These are phyloP conservation scores for Oryza punctata DNA, from an alignment of 176 grass and related monocot species.

Conservation along the genomic window DNA sequence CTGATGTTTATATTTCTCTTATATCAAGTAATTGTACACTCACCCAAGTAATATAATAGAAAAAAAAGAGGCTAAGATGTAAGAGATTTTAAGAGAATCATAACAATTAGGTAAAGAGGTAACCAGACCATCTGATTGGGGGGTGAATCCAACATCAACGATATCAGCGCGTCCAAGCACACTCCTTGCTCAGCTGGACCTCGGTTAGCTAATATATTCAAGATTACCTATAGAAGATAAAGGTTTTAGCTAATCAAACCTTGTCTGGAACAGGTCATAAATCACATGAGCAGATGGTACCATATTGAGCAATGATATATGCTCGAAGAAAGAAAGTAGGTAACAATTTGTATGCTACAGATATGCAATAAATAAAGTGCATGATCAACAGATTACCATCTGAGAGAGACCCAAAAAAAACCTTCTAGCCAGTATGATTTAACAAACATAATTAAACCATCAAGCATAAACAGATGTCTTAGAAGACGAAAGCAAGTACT, in stretches of 20 bases:
- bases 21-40: constrained; percentile 21
- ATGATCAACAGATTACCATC: not conserved
- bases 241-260: constrained; percentile 23
- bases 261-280: not conserved
- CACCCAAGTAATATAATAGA: constrained; percentile 20
- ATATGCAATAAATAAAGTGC: not conserved
- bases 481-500: constrained; percentile 3
- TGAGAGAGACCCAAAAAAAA: not conserved
- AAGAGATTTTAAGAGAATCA: not conserved
- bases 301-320: not conserved
- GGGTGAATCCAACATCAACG: constrained; percentile 91
- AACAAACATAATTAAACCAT: not conserved
- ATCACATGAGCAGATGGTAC: constrained; percentile 11
- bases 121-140: constrained; percentile 77
- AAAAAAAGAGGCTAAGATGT: not conserved
- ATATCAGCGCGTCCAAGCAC: constrained; percentile 92
- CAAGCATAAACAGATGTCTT: not conserved
- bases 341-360: not conserved
- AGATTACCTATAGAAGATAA: constrained; percentile 68
- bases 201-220: constrained; percentile 84
- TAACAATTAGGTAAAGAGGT: constrained; percentile 24
- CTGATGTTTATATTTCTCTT: constrained; percentile 1
- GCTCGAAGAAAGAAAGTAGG: not conserved
- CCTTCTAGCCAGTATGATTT: not conserved
- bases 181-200: constrained; percentile 77